Conservation (phyloP, 306 rosid species). For the Alnus rubra region DNA sequence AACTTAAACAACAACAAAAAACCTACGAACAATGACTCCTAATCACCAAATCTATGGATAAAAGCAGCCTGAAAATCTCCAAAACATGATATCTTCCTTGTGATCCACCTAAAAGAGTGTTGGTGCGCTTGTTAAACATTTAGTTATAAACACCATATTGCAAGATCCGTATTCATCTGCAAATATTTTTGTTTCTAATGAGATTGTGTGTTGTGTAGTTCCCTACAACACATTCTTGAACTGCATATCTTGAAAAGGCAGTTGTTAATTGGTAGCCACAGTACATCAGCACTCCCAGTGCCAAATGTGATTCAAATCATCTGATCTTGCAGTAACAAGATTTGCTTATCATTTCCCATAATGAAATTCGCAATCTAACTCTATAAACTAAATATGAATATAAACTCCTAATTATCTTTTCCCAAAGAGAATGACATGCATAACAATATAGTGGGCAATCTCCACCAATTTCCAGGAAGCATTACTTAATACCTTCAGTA, state of each 20-base stretch:
- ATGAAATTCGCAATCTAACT: slow-evolving; percentile 18
- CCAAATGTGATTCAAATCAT: slow-evolving; percentile 3
- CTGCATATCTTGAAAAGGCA: slow-evolving; percentile 15
- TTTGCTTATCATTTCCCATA: slow-evolving; percentile 12
- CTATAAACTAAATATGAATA: slow-evolving; percentile 9
- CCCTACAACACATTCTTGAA: slow-evolving; percentile 27
- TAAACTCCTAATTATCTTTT: not conserved
- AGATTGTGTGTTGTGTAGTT: slow-evolving; percentile 11
- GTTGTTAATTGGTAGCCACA: slow-evolving; percentile 21
- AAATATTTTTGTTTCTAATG: not conserved
- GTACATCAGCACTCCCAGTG: slow-evolving; percentile 16
- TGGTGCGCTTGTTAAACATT: not conserved
- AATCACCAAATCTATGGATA: slow-evolving; percentile 5
- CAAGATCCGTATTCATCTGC: not conserved
- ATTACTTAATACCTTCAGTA: slow-evolving; percentile 19
- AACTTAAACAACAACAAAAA: not conserved
- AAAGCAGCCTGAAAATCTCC: slow-evolving; percentile 28
- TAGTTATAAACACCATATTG: not conserved
- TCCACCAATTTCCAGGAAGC: slow-evolving; percentile 16
- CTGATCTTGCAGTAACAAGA: slow-evolving; percentile 16
- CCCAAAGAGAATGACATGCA: not conserved
- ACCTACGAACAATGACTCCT: not conserved
- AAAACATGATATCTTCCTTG: slow-evolving; percentile 32
- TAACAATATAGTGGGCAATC: slow-evolving; percentile 1
- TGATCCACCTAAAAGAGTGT: not conserved